A percentile compares a stretch with the other conserved stretches of the same genome.
Evolutionary conservation across 305 asterid species (phyloP).

Genomic region (Euphrasia arctica): DNA sequence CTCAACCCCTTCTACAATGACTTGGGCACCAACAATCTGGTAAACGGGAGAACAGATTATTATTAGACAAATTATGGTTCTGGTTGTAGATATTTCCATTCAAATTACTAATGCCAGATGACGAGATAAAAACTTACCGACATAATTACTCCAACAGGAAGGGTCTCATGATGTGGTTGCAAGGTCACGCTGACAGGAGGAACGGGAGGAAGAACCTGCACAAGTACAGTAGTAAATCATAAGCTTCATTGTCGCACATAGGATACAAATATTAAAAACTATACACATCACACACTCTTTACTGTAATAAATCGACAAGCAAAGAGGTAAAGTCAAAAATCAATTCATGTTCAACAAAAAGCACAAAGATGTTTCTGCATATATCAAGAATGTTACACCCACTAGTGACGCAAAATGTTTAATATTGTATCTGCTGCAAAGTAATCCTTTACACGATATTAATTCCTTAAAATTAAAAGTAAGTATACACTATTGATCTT

Average conservation of each 20-base stretch:
- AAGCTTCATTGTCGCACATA: slow-evolving; percentile 12
- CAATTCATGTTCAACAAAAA: background rate
- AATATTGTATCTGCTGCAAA: too few species aligned
- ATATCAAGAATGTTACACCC: background rate
- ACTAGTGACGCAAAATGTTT: background rate
- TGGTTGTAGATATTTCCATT: background rate
- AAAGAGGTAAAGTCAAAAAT: too few species aligned
- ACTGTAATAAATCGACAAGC: too few species aligned
- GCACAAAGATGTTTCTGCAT: background rate
- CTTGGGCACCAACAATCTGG: slow-evolving; percentile 73
- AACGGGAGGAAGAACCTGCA: slow-evolving; percentile 82
- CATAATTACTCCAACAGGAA: slow-evolving; percentile 64
- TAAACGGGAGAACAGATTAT: slow-evolving; percentile 20
- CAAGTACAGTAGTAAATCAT: background rate
- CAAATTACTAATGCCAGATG: slow-evolving; percentile 6
- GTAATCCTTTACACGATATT: too few species aligned
- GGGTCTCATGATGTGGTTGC: slow-evolving; percentile 69
- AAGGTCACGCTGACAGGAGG: slow-evolving; percentile 67
- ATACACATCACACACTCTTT: background rate
- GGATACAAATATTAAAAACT: background rate
- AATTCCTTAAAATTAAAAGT: too few species aligned
- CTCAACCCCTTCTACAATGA: slow-evolving; percentile 82
- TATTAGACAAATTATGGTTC: background rate
- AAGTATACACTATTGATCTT: too few species aligned
- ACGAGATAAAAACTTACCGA: slow-evolving; percentile 46